These are phyloP conservation scores for Leccinum subtestaceum DNA, from an alignment of 768 basidiomycete genomes.

Conservation along the genomic window DNA sequence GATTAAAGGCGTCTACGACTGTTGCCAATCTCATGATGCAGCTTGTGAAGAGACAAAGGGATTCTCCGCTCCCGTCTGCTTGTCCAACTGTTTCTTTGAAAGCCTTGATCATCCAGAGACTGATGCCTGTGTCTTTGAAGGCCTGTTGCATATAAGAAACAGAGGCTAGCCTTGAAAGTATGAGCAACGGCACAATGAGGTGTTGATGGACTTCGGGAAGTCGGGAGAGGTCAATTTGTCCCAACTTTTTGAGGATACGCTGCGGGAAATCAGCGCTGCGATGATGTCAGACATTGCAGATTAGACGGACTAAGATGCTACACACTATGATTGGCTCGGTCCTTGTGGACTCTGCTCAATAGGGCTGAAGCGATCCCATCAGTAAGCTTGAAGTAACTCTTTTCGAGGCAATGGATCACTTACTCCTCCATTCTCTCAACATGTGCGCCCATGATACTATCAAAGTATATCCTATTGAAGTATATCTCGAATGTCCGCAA, in stretches of 20 bases:
- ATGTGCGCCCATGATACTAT: not conserved
- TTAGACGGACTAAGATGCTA: not conserved
- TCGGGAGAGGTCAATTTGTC: not conserved
- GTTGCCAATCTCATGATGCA: slow-evolving; percentile 2
- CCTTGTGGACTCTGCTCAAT: not conserved
- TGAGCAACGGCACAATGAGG: not conserved
- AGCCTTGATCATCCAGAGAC: not conserved
- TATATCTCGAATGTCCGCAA: slow-evolving; percentile 4
- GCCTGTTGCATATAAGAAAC: not conserved
- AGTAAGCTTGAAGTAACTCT: not conserved
- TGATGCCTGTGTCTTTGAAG: not conserved
- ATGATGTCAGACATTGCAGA: not conserved
- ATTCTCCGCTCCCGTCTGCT: not conserved
- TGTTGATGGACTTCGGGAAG: not conserved
- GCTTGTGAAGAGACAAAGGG: not conserved
- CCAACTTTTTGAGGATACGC: not conserved
- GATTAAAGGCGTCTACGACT: not conserved
- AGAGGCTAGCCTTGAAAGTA: not conserved
- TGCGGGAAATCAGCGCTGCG: not conserved
- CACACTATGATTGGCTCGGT: not conserved
- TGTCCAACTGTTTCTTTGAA: not conserved
- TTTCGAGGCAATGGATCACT: not conserved
- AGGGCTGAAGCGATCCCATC: not conserved
- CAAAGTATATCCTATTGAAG: not conserved
- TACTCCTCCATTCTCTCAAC: not conserved